phyloP scores from a whole-genome alignment of 495 filamentous ascomycete genomes.

The Neurospora cerealis region DNA sequence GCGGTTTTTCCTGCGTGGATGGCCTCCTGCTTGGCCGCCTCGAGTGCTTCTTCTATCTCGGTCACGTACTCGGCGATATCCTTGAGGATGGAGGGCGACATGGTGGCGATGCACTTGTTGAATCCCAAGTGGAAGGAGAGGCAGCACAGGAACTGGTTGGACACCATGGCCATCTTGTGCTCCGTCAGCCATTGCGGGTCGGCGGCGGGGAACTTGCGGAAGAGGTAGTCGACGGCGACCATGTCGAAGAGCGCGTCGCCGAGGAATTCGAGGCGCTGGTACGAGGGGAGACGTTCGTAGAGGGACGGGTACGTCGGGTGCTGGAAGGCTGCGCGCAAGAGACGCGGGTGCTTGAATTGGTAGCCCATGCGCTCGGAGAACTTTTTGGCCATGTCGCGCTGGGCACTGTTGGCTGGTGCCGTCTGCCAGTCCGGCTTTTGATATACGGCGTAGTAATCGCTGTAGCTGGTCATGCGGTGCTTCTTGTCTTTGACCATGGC shows the following conservation, averaged over 20 bases:
- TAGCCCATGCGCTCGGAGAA: slow-evolving; percentile 63
- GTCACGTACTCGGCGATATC: slow-evolving; percentile 61
- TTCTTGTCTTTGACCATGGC: slow-evolving; percentile 55
- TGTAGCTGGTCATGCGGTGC: slow-evolving; percentile 58
- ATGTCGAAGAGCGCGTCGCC: slow-evolving; percentile 88
- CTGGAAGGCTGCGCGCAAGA: slow-evolving; percentile 77
- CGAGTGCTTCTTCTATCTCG: slow-evolving; percentile 51
- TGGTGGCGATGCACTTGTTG: slow-evolving; percentile 60
- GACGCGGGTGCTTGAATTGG: slow-evolving; percentile 64
- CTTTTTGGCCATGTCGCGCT: slow-evolving; percentile 56
- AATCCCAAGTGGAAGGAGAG: slow-evolving; percentile 68
- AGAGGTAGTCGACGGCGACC: slow-evolving; percentile 74
- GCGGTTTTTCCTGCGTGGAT: slow-evolving; percentile 19
- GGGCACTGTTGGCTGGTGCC: slow-evolving; percentile 43
- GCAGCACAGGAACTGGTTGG: slow-evolving; percentile 87
- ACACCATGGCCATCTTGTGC: slow-evolving; percentile 99
- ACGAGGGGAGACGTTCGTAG: slow-evolving; percentile 71
- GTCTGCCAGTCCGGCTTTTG: slow-evolving; percentile 62
- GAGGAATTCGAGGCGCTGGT: slow-evolving; percentile 89
- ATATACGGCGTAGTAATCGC: slow-evolving; percentile 66
- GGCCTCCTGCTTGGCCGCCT: slow-evolving; percentile 29
- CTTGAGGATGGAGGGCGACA: slow-evolving; percentile 45
- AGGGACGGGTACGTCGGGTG: slow-evolving; percentile 69
- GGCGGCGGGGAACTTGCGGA: slow-evolving; percentile 58
- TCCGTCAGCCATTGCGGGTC: slow-evolving; percentile 98